These are phyloP conservation scores for Gymnopilus junonius DNA, from an alignment of 768 basidiomycete genomes.

Conservation along the genomic window DNA sequence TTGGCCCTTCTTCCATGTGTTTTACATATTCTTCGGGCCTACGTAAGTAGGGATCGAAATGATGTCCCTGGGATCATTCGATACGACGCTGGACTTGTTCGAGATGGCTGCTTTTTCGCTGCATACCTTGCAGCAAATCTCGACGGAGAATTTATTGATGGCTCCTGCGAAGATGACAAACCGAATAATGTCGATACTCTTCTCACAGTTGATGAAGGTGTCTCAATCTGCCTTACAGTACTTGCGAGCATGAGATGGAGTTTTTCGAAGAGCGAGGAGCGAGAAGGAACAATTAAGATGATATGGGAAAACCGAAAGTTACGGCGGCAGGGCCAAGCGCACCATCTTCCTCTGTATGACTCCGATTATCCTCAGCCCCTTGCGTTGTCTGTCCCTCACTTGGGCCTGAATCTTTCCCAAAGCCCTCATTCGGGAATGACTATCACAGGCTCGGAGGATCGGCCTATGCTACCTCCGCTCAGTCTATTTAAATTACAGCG, in stretches of 20 bases:
- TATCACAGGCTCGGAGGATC: constrained; percentile 34
- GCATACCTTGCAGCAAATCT: constrained; percentile 75
- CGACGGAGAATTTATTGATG: constrained; percentile 47
- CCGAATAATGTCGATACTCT: constrained; percentile 33
- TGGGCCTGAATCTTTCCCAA: constrained; percentile 22
- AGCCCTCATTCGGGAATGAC: constrained; percentile 21
- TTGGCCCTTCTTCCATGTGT: constrained; percentile 52
- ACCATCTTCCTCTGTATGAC: constrained; percentile 25
- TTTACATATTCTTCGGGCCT: constrained; percentile 54
- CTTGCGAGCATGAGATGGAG: constrained; percentile 86
- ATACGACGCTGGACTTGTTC: constrained; percentile 85
- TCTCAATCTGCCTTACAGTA: constrained; percentile 68
- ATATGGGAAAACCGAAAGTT: constrained; percentile 52
- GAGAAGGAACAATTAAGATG: constrained; percentile 62
- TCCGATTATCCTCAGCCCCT: constrained; percentile 25
- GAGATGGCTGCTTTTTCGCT: constrained; percentile 91
- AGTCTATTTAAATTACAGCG: constrained; percentile 39
- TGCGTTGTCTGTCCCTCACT: constrained; percentile 15
- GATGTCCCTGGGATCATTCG: constrained; percentile 61
- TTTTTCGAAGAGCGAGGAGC: constrained; percentile 75
- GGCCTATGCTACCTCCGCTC: constrained; percentile 53
- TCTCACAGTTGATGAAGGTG: constrained; percentile 46
- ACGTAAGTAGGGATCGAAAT: constrained; percentile 39
- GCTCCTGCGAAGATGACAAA: constrained; percentile 37
- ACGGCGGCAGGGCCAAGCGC: constrained; percentile 30